A percentile compares a stretch with the other conserved stretches of the same genome.
phyloP scores from a whole-genome alignment of 805 yeast genomes.

The Lipomyces yamanashiensis region DNA sequence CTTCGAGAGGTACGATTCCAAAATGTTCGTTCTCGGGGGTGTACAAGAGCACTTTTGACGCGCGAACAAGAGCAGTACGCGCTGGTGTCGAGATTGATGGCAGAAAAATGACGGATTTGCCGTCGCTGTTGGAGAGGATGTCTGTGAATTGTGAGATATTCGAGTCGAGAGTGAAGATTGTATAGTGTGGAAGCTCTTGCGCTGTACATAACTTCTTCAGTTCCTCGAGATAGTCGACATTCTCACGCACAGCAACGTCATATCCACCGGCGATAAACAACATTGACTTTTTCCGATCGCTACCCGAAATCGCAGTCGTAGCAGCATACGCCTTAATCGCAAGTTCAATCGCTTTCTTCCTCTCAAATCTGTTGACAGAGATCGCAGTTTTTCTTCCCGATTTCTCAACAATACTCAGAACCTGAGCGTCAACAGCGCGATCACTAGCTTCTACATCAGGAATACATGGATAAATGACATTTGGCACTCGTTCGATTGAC shows the following conservation, averaged over 20 bases:
- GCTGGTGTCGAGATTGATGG: slow-evolving; percentile 75
- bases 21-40: slow-evolving; percentile 94
- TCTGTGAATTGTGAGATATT: slow-evolving; percentile 26
- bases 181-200: slow-evolving; percentile 53
- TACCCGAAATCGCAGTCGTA: slow-evolving; percentile 38
- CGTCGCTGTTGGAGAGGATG: slow-evolving; percentile 5
- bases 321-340: slow-evolving; percentile 72
- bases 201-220: slow-evolving; percentile 56
- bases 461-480: slow-evolving; percentile 81
- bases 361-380: slow-evolving; percentile 87
- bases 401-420: not conserved
- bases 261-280: slow-evolving; percentile 92
- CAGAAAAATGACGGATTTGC: slow-evolving; percentile 63
- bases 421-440: not conserved
- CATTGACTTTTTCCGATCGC: slow-evolving; percentile 39
- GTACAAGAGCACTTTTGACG: slow-evolving; percentile 68
- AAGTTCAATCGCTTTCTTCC: slow-evolving; percentile 77
- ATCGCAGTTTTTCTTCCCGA: slow-evolving; percentile 52
- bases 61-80: slow-evolving; percentile 64
- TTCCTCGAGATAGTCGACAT: slow-evolving; percentile 69
- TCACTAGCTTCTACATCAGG: not conserved
- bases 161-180: slow-evolving; percentile 42
- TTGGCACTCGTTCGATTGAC: slow-evolving; percentile 47
- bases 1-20: slow-evolving; percentile 96
- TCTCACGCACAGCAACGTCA: slow-evolving; percentile 75